These are phyloP conservation scores for Vickermania spadyakhi DNA, from an alignment of 208 protist species.

Conservation along the genomic window DNA sequence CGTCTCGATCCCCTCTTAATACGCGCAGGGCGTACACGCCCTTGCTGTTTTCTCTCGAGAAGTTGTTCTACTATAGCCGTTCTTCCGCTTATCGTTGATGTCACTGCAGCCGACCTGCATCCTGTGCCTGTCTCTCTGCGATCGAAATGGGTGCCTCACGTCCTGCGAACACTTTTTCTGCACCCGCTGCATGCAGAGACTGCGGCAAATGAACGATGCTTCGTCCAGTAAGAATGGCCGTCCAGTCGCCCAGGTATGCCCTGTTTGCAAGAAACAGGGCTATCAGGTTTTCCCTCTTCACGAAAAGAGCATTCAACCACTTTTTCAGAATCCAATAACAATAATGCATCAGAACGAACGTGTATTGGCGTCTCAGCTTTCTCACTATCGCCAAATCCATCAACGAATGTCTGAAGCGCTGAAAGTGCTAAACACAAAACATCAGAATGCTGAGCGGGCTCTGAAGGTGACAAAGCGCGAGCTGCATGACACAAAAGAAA, in stretches of 20 bases:
- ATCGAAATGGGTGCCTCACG: conserved; percentile 43
- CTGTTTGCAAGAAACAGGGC: background rate
- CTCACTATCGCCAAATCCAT: conserved; percentile 45
- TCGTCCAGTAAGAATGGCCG: conserved; percentile 4
- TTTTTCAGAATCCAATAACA: conserved; percentile 50
- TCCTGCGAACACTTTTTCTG: conserved; percentile 87
- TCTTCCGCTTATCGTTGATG: conserved; percentile 34
- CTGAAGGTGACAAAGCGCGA: conserved; percentile 16
- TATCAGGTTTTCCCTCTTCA: background rate
- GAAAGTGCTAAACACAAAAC: conserved; percentile 39
- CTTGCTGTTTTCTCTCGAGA: no score
- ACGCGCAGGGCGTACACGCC: no score
- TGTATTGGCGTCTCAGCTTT: conserved; percentile 42
- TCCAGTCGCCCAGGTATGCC: background rate
- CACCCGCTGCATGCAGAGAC: conserved; percentile 41
- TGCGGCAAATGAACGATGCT: conserved; percentile 20
- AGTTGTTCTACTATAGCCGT: no score
- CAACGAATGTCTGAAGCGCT: conserved; percentile 59
- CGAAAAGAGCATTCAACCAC: conserved; percentile 33
- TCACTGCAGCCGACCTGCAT: conserved; percentile 71
- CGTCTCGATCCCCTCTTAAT: no score
- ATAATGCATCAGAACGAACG: conserved; percentile 21
- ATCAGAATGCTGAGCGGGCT: conserved; percentile 20
- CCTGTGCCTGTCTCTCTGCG: conserved; percentile 69
- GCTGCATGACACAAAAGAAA: conserved; percentile 8